Evolutionary conservation across 2,329 filamentous ascomycete genomes (phyloP), one percentile per base, ranked within the genome.

Genomic region (Cladosporium oxysporum): DNA sequence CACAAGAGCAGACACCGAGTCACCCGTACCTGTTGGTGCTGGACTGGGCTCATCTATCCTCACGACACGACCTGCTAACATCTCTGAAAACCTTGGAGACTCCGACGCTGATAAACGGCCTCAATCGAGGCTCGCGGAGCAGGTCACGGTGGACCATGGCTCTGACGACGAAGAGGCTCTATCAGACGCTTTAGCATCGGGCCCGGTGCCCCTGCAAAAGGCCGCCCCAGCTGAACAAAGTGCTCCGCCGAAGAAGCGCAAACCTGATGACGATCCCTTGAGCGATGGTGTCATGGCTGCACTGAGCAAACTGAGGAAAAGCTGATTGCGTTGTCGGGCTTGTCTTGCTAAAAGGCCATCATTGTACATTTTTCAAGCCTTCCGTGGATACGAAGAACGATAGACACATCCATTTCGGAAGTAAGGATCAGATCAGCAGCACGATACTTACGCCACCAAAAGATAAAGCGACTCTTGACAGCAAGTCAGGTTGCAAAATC

Each of bases 231-330:
- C 79, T n/a, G 75, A 83, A 59, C 60, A 74, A 65, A 66, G 70
- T 71, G 50, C 73, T 62, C 12, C 63, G 16, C 23, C 55, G 2
- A 72, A 70, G 61, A 79, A 79, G 70, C 73, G 77, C 37, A 79
- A 80, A 68, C 72, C 73, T 29, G 72, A 73, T 55, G 77, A 82
- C 16, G 80, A 82, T 58, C 77, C 79, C n/a, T 72, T 87, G 67
- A 84, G 81, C 69, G 85, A 87, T 58, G 86, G 86, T 11, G 82
- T 89, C 60, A 82, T 84, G 78, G 84, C 85, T 33, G 87, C 86
- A 5, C 73, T 89, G 60, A 83, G 81, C 58, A 88, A 83, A 70
- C 74, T 88, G 58, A 79, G 87, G 58, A 76, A 78, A 64, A 58
- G 31, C 33, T 58, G 31, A 58, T 33, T 2, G 29, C 5, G 1